Base-by-base conservation (phyloP, 768 basidiomycete genomes). In the Gloeostereum incarnatum region DNA sequence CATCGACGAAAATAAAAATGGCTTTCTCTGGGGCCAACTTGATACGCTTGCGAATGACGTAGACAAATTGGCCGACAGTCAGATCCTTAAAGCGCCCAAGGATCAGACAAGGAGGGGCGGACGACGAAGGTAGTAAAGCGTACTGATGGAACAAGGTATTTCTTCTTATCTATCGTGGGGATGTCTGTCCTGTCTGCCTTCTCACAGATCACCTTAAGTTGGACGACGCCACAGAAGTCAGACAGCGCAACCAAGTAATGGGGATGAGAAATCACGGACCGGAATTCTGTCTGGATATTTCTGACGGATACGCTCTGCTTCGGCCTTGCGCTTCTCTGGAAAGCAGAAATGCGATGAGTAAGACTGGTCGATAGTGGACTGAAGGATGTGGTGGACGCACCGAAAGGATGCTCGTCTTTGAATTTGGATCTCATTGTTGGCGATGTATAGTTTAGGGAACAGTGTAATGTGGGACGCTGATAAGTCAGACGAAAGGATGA, bases 121-220 rank as follows among this genome's bases (percentile, higher is more conserved):
- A 25, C 21, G 22, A n/a, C 29, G 19, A 31, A 25, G 1, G 35
- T 35, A 31, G 18, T 30, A 16, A 35, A 30, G 59, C 85, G 52
- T 53, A 94, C 94, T 39, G 92, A 93, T 31, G 96, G 96, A 7
- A 99, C 96, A 38, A 99, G 73, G 51, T 99, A 99, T 72, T 99
- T 99, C 92, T 99, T 98, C 87, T 99, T 99, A 74, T 99, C 96
- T 58, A 99, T 97, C 20, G 92, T 93, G 1, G 93, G 89, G 59
- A 99, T 98, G 66, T 99, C 96, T 39, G 92, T 93, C 53, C 86
- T 77, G 69, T 98, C 93, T 35, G 91, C 93, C 68, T 96, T 97
- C 76, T 99, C 96, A 65, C 96, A 99, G 63, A 99, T 99, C 41
- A 99, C 94, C 93, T 97, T 49, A 27, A n/a, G n/a, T n/a, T n/a